Evolutionary conservation across 306 rosid genomes (phyloP).

Genomic region (Morella rubra): DNA sequence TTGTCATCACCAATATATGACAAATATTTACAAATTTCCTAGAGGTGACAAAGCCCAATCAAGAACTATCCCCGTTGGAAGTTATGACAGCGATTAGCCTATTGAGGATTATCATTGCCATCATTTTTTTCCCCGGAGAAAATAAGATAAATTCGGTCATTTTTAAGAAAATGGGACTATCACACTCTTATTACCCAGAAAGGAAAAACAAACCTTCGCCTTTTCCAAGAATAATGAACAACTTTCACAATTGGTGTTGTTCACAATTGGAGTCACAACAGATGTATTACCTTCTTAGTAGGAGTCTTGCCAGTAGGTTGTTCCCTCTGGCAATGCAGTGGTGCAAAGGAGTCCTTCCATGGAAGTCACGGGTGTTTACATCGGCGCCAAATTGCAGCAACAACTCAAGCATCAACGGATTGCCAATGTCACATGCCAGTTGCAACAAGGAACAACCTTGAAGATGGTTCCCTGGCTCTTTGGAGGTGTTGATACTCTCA

Average conservation of each 20-base stretch:
- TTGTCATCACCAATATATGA: neutral
- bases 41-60: neutral
- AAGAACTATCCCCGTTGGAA: neutral
- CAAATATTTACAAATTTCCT: neutral
- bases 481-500: slow-evolving; percentile 37
- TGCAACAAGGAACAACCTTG: slow-evolving; percentile 84
- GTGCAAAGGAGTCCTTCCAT: slow-evolving; percentile 95
- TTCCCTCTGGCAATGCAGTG: slow-evolving; percentile 69
- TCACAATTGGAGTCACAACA: neutral
- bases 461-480: slow-evolving; percentile 57
- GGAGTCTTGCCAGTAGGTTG: slow-evolving; percentile 71
- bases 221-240: neutral
- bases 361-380: slow-evolving; percentile 69
- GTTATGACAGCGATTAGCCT: neutral
- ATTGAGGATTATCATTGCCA: neutral
- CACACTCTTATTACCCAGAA: neutral
- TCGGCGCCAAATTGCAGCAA: slow-evolving; percentile 89
- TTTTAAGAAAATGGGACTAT: neutral
- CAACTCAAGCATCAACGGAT: slow-evolving; percentile 80
- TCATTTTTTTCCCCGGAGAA: neutral
- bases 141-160: neutral
- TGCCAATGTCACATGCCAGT: slow-evolving; percentile 67
- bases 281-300: slow-evolving; percentile 73
- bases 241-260: neutral
- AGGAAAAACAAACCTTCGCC: neutral